Conservation (phyloP, 305 asterid species). For the Fraxinus floribunda region DNA sequence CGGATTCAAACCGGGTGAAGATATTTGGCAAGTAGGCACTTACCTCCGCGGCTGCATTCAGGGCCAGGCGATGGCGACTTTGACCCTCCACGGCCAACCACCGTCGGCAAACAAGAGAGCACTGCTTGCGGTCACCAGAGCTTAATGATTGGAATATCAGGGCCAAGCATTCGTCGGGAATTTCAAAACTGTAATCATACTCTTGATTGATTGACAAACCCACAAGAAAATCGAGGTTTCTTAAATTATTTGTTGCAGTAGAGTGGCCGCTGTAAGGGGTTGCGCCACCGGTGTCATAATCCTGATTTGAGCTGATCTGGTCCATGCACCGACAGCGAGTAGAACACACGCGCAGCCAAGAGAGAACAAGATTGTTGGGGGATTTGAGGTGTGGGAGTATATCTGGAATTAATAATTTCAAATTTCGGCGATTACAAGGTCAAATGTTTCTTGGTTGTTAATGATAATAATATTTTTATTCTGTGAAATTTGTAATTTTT, state of each 20-base stretch:
- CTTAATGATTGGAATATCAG: conserved; percentile 27
- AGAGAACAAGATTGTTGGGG: neutral
- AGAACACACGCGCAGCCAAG: neutral
- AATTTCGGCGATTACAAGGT: neutral
- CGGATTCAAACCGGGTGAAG: conserved; percentile 28
- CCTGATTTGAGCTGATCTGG: neutral
- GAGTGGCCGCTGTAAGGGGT: neutral
- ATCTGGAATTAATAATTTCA: neutral
- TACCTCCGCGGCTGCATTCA: conserved; percentile 25
- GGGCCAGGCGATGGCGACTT: conserved; percentile 29
- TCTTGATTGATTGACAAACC: neutral
- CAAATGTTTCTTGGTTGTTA: neutral
- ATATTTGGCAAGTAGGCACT: conserved; percentile 9
- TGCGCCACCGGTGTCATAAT: neutral
- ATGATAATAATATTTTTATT: neutral
- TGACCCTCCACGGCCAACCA: conserved; percentile 36
- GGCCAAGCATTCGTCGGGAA: conserved; percentile 34
- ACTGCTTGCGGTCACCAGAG: conserved; percentile 34
- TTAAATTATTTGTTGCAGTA: neutral
- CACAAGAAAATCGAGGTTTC: neutral
- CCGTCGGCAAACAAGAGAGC: conserved; percentile 35
- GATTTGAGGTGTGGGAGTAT: neutral
- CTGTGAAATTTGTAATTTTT: neutral
- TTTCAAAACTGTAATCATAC: conserved; percentile 20
- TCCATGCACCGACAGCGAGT: neutral